Evolutionary conservation across 805 yeast species (phyloP).

Genomic region (Starmerella asiatica): DNA sequence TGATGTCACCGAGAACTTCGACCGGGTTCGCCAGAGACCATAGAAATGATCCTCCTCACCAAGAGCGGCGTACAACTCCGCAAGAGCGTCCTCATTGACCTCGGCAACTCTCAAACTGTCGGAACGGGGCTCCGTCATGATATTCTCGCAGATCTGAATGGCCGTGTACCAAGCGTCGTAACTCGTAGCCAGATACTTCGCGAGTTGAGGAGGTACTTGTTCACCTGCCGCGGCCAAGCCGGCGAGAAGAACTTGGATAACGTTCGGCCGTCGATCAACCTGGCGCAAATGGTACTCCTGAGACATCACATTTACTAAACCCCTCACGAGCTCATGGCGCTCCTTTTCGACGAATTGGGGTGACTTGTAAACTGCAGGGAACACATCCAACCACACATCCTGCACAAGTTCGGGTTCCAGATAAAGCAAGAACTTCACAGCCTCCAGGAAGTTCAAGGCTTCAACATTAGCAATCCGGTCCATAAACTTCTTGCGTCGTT

Average conservation of each 20-base stretch:
- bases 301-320: constrained; percentile 63
- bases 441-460: constrained; percentile 50
- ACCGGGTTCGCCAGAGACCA: constrained; percentile 94
- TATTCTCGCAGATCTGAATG: constrained; percentile 66
- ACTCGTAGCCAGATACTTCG: constrained; percentile 74
- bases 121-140: constrained; percentile 42
- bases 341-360: constrained; percentile 61
- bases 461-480: constrained; percentile 31
- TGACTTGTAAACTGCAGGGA: constrained; percentile 58
- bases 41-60: constrained; percentile 96
- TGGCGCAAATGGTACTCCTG: constrained; percentile 91
- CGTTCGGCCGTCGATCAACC: constrained; percentile 73
- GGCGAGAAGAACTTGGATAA: constrained; percentile 66
- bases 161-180: constrained; percentile 89
- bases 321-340: constrained; percentile 68
- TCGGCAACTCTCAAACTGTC: constrained; percentile 68
- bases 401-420: constrained; percentile 69
- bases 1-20: constrained; percentile 85
- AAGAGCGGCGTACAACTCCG: constrained; percentile 73
- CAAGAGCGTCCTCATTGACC: constrained; percentile 76
- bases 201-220: constrained; percentile 85
- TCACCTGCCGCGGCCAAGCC: constrained; percentile 53
- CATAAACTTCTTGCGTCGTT: constrained; percentile 23
- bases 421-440: constrained; percentile 69
- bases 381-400: constrained; percentile 66